Evolutionary conservation across 441 rosid genomes (phyloP), one percentile per base, ranked within the genome.

Genomic region (Capsella rubella): DNA sequence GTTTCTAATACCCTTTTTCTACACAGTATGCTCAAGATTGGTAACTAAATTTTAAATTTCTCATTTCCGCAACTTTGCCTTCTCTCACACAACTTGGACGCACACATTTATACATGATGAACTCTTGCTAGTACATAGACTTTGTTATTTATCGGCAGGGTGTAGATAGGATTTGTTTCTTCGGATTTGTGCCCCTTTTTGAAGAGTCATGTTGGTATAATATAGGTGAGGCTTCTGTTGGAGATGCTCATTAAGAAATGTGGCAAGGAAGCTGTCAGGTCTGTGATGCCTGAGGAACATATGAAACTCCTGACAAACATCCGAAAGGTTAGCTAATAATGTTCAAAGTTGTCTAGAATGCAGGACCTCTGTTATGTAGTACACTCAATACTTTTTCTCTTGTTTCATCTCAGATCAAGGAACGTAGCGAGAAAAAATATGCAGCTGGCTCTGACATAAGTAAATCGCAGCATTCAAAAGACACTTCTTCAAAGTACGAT

Each of bases 191-290:
- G 61, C 67, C 54, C 21, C 31, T 10, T 45, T 47, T 15, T 73
- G 40, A 72, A 14, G 51, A 40, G 14, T 62, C 35, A 53, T 78
- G 67, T 63, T 63, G 57, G 51, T 42, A 35, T 31, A 47, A 54
- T 78, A 91, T 78, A 95, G 99, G 92, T 95, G 71, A 95, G 94
- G 86, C 87, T 86, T 81, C 83, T 95, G 29, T 77, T 95, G 80
- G 99, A 93, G 81, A 95, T 95, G 99, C 98, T 95, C 40, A 89
- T 93, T 54, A 83, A 84, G 83, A 93, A 92, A 81, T 95, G 99
- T 78, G 99, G 99, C 71, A 57, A 87, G 18, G 95, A 88, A 69
- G 98, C 98, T 79, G 97, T 95, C 43, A 91, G 90, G 87, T 89
- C 93, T 42, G 98, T 92, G 75, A 93, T 95, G 96, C 98, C 98